These are phyloP conservation scores for Beverwykella pulmonaria DNA, from an alignment of 495 filamentous ascomycete genomes.

Conservation along the genomic window DNA sequence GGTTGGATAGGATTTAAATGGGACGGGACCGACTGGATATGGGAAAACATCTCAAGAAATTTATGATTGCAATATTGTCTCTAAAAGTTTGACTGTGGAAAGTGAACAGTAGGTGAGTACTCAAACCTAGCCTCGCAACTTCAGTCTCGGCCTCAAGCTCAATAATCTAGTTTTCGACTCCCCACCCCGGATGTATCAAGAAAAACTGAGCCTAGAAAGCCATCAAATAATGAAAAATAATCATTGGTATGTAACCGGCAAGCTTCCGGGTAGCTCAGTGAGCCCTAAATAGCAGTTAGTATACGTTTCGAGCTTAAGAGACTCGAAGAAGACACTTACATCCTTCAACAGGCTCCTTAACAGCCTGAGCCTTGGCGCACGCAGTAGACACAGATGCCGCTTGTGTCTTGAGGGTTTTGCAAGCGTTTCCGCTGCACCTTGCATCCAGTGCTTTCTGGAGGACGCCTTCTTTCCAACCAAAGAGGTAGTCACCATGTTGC, in stretches of 20 bases:
- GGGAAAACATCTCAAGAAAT: too few relatives aligned
- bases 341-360: conserved; percentile 49
- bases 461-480: conserved; percentile 53
- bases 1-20: too few relatives aligned
- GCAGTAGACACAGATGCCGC: conserved; percentile 43
- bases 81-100: too few relatives aligned
- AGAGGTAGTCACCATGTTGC: conserved; percentile 54
- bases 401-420: conserved; percentile 49
- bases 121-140: too few relatives aligned
- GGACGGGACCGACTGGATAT: too few relatives aligned
- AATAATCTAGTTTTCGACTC: too few relatives aligned
- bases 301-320: neutral
- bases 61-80: too few relatives aligned
- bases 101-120: too few relatives aligned
- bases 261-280: conserved; percentile 24
- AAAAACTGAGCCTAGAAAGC: too few relatives aligned
- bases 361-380: conserved; percentile 45
- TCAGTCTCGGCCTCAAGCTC: too few relatives aligned
- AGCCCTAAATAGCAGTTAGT: conserved; percentile 19
- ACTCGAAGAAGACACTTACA: conserved; percentile 38
- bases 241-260: conserved; percentile 30
- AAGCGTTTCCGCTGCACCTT: conserved; percentile 50
- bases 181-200: too few relatives aligned
- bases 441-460: conserved; percentile 54
- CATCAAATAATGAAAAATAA: too few relatives aligned